Percentiles rank a stretch among this genome's conserved stretches.
These are phyloP conservation scores for Dictyostelium intermedium DNA, from an alignment of 78 protist genomes.

Conservation along the genomic window DNA sequence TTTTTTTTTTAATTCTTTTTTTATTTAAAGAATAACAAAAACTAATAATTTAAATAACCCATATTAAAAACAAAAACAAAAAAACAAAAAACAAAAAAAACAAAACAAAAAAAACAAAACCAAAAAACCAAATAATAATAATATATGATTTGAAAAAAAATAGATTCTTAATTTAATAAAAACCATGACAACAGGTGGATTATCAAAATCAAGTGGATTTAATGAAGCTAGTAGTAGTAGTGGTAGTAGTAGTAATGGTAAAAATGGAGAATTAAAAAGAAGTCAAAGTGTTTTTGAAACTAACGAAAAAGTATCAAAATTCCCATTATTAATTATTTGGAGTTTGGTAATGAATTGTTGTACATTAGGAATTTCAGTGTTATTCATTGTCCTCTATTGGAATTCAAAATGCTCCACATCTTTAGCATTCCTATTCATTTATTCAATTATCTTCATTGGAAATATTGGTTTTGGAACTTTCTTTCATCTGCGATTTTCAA, in stretches of 20 bases:
- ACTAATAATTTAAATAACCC: too few species aligned
- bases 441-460: background rate
- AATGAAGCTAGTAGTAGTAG: background rate
- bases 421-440: background rate
- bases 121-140: too few species aligned
- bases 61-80: too few species aligned
- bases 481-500: background rate
- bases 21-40: too few species aligned
- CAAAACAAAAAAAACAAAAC: too few species aligned
- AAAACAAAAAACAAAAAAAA: too few species aligned
- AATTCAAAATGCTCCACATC: background rate
- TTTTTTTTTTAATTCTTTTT: too few species aligned
- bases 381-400: background rate
- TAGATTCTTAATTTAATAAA: too few species aligned
- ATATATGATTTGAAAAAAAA: too few species aligned
- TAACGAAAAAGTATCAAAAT: background rate
- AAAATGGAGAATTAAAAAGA: background rate
- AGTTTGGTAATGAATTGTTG: background rate
- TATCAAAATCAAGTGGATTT: background rate
- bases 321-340: conserved; percentile 1
- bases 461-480: background rate
- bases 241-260: background rate
- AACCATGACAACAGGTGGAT: background rate
- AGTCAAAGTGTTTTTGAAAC: conserved; percentile 3
- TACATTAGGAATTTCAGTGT: background rate